These are phyloP conservation scores for Melanogaster broomeanus DNA, from an alignment of 768 basidiomycete genomes.

Conservation along the genomic window DNA sequence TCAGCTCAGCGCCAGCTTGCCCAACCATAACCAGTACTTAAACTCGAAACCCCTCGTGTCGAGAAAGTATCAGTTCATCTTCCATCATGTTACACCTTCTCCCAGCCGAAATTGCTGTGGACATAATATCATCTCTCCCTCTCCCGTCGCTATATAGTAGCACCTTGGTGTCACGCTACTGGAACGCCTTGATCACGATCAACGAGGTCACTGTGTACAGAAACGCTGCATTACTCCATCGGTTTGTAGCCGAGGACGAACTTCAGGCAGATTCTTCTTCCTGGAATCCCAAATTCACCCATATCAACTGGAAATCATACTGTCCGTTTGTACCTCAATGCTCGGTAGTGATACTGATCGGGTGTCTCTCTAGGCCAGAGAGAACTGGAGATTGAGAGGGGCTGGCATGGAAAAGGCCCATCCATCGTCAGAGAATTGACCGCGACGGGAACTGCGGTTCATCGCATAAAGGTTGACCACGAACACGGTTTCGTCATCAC, in stretches of 20 bases:
- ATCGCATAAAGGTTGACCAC: conserved; percentile 80
- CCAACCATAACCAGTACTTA: no score
- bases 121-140: conserved; percentile 51
- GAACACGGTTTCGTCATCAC: conserved; percentile 57
- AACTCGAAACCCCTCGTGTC: background rate
- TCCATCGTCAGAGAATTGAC: conserved; percentile 39
- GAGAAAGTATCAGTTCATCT: background rate
- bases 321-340: conserved; percentile 41
- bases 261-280: conserved; percentile 35
- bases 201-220: conserved; percentile 60
- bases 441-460: conserved; percentile 43
- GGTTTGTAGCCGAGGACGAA: conserved; percentile 39
- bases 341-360: conserved; percentile 11
- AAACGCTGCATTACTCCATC: conserved; percentile 53
- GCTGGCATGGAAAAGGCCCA: conserved; percentile 56
- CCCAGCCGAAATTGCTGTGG: conserved; percentile 59
- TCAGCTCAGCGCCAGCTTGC: no score
- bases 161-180: conserved; percentile 42
- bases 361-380: conserved; percentile 41
- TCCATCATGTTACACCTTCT: conserved; percentile 42
- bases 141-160: conserved; percentile 42
- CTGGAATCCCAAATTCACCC: conserved; percentile 37
- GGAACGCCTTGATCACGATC: conserved; percentile 45
- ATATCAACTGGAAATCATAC: conserved; percentile 56
- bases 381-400: conserved; percentile 44